Conservation (phyloP, 139 green algal genomes). For the Tetraselmis striata region DNA sequence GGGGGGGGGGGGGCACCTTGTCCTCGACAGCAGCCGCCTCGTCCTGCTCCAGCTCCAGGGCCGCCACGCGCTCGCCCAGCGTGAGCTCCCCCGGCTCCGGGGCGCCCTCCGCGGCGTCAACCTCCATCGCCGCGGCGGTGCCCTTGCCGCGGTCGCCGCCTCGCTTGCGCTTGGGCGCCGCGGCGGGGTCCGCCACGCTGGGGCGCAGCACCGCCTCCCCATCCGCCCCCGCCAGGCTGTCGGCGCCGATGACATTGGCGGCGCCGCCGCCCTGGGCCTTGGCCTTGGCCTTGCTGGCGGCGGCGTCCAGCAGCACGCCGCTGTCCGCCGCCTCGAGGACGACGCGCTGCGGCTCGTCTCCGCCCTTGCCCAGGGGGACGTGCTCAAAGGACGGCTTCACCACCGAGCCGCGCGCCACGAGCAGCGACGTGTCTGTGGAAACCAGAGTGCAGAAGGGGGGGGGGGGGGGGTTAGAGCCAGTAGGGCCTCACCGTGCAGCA, state of each 20-base stretch:
- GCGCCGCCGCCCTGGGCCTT: background rate
- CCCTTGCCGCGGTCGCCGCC: background rate
- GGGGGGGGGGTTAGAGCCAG: background rate
- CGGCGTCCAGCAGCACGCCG: background rate
- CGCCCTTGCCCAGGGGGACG: conserved; percentile 19
- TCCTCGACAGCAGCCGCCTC: background rate
- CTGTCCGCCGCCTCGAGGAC: background rate
- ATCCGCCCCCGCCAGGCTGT: background rate
- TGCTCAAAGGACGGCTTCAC: conserved; percentile 43
- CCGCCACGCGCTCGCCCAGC: conserved; percentile 32
- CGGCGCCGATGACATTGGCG: background rate
- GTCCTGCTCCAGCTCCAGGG: conserved; percentile 26
- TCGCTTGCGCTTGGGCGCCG: background rate
- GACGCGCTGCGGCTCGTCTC: background rate
- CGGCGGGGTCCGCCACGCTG: background rate
- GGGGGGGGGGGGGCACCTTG: no score
- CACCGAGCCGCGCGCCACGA: conserved; percentile 35
- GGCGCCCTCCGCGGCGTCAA: background rate
- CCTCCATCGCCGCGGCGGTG: background rate
- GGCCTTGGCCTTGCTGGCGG: background rate
- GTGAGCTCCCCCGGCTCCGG: conserved; percentile 7
- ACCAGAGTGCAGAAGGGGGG: background rate
- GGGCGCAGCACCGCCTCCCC: background rate
- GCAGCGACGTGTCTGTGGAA: conserved; percentile 32
- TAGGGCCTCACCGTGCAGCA: background rate